Conservation (phyloP, 257 asterid genomes). For the Ilex asprella region DNA sequence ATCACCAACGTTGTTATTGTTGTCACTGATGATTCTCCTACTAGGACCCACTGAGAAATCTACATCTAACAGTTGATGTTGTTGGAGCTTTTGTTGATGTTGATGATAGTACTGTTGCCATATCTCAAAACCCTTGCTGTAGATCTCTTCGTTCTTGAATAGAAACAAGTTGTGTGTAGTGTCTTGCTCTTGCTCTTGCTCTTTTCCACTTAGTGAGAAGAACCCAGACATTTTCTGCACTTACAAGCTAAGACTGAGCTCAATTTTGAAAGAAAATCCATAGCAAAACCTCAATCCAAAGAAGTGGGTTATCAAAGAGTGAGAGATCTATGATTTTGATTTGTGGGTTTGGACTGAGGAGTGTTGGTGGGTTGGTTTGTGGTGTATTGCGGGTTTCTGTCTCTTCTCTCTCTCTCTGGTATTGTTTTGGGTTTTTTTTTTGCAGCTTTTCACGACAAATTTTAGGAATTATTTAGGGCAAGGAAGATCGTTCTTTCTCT, state of each 20-base stretch:
- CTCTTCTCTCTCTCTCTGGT: conserved; percentile 15
- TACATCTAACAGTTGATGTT: conserved; percentile 23
- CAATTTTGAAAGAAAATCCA: conserved; percentile 41
- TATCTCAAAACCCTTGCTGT: conserved; percentile 76
- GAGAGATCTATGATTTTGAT: conserved; percentile 25
- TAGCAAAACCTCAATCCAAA: conserved; percentile 26
- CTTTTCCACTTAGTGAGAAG: conserved; percentile 52
- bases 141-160: conserved; percentile 70
- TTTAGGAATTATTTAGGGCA: conserved; percentile 32
- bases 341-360: neutral
- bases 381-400: neutral
- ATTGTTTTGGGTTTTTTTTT: conserved; percentile 19
- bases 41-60: conserved; percentile 41
- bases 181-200: conserved; percentile 17
- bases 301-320: conserved; percentile 5
- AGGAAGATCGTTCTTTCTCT: conserved; percentile 13
- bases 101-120: conserved; percentile 64
- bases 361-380: neutral
- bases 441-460: conserved; percentile 21
- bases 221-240: conserved; percentile 62
- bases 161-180: conserved; percentile 31
- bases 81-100: conserved; percentile 28
- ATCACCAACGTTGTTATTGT: conserved; percentile 21
- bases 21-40: conserved; percentile 18
- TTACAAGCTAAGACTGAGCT: conserved; percentile 28